Evolutionary conservation across 2,329 filamentous ascomycete genomes (phyloP).

Genomic region (Microsporum audouinii): DNA sequence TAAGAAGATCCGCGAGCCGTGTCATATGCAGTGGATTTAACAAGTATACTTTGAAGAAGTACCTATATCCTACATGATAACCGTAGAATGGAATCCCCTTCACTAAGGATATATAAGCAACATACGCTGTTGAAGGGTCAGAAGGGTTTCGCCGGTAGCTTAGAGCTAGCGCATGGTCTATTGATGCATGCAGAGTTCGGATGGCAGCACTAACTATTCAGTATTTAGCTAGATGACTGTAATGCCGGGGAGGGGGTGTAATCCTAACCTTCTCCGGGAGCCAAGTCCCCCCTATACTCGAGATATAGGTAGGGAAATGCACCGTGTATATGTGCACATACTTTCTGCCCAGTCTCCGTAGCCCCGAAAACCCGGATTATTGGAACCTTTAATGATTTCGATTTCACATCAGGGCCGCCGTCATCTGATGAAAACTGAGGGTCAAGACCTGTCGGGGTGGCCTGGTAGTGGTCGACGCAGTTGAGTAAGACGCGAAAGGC

Average conservation of each 20-base stretch:
- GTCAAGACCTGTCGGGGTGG: slow-evolving; percentile 65
- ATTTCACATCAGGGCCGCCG: slow-evolving; percentile 46
- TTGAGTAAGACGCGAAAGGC: slow-evolving; percentile 85
- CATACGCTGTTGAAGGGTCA: slow-evolving; percentile 58
- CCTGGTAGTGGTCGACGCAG: slow-evolving; percentile 91
- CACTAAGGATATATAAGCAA: slow-evolving; percentile 80
- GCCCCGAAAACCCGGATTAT: slow-evolving; percentile 84
- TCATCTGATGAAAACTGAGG: slow-evolving; percentile 60
- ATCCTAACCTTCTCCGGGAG: slow-evolving; percentile 53
- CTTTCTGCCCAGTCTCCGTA: slow-evolving; percentile 88
- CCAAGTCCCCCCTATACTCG: slow-evolving; percentile 63
- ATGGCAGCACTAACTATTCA: slow-evolving; percentile 61
- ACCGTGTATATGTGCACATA: slow-evolving; percentile 91
- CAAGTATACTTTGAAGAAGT: slow-evolving; percentile 90
- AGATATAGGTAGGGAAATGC: slow-evolving; percentile 94
- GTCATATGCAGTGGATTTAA: slow-evolving; percentile 78
- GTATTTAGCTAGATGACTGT: slow-evolving; percentile 11
- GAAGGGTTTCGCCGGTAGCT: slow-evolving; percentile 70
- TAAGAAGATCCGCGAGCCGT: slow-evolving; percentile 73
- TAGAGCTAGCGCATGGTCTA: slow-evolving; percentile 78
- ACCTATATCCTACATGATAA: slow-evolving; percentile 81
- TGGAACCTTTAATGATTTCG: slow-evolving; percentile 60
- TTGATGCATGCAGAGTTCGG: slow-evolving; percentile 66
- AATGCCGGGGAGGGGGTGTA: neutral
- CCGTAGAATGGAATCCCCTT: slow-evolving; percentile 96